Evolutionary conservation across 1,139 yeast genomes (phyloP).

Genomic region (Hansenula lynferdii): DNA sequence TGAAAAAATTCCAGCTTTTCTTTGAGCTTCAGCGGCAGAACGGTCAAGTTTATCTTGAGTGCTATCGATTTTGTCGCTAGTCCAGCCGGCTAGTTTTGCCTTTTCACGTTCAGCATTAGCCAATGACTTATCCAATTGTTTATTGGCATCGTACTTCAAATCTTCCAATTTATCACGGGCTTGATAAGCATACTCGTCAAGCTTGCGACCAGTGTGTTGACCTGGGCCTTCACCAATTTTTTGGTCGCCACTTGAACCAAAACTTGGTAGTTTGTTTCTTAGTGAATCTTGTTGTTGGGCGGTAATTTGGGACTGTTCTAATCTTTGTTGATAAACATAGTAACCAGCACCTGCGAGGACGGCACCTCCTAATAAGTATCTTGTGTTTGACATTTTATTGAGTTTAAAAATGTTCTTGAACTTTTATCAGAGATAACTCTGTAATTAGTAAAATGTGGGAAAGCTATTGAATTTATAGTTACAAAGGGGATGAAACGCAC

Average conservation of each 20-base stretch:
- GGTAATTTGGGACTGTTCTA: conserved; percentile 21
- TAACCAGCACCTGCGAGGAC: conserved; percentile 37
- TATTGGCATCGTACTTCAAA: conserved; percentile 29
- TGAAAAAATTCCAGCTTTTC: conserved; percentile 32
- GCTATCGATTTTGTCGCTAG: conserved; percentile 22
- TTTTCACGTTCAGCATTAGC: conserved; percentile 20
- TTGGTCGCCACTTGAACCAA: conserved; percentile 14
- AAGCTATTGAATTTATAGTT: not conserved
- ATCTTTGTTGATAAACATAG: conserved; percentile 30
- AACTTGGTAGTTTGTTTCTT: conserved; percentile 15
- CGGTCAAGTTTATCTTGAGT: conserved; percentile 21
- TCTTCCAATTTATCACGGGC: conserved; percentile 23
- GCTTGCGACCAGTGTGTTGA: conserved; percentile 22
- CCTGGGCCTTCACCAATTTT: conserved; percentile 25
- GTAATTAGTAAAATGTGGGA: not conserved
- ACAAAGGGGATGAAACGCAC: too few species aligned
- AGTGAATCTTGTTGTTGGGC: conserved; percentile 22
- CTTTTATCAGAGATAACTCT: too few species aligned
- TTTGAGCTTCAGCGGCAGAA: conserved; percentile 23
- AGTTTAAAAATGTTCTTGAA: not conserved
- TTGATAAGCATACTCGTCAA: conserved; percentile 21
- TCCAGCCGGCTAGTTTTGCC: conserved; percentile 20
- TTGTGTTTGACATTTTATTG: conserved; percentile 12
- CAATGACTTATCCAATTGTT: conserved; percentile 22
- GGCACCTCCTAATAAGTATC: conserved; percentile 24